Evolutionary conservation across 345 rosid species (phyloP).

Genomic region (Litchi chinensis): DNA sequence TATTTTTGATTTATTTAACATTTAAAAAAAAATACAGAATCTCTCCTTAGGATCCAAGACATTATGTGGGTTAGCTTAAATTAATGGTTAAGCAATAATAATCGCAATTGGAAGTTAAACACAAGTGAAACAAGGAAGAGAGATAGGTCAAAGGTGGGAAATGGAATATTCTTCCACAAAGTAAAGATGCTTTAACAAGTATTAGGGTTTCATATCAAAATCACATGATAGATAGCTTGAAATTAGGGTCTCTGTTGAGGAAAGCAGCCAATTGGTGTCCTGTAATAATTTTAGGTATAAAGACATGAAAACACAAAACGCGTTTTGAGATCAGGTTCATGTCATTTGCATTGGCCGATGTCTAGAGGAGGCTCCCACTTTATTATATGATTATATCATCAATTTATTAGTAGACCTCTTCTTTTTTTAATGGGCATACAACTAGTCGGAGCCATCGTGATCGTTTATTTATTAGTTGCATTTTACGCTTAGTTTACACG

Average conservation of each 20-base stretch:
- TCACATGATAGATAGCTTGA: conserved; percentile 20
- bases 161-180: not conserved
- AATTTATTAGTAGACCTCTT: no score
- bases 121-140: not conserved
- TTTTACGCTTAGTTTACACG: no score
- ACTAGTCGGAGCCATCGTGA: not conserved
- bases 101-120: not conserved
- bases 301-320: not conserved
- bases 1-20: no score
- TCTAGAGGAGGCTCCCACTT: not conserved
- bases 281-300: not conserved
- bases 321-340: not conserved
- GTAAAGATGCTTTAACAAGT: not conserved
- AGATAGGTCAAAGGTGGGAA: not conserved
- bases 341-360: not conserved
- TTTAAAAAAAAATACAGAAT: no score
- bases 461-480: no score
- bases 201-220: not conserved
- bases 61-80: no score
- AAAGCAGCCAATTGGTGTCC: not conserved
- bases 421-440: not conserved
- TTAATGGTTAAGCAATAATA: not conserved
- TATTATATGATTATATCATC: no score
- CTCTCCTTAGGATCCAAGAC: no score
- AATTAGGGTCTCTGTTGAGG: not conserved